phyloP scores from a whole-genome alignment of 2,329 filamentous ascomycete species.

The Clarireedia hainanense region DNA sequence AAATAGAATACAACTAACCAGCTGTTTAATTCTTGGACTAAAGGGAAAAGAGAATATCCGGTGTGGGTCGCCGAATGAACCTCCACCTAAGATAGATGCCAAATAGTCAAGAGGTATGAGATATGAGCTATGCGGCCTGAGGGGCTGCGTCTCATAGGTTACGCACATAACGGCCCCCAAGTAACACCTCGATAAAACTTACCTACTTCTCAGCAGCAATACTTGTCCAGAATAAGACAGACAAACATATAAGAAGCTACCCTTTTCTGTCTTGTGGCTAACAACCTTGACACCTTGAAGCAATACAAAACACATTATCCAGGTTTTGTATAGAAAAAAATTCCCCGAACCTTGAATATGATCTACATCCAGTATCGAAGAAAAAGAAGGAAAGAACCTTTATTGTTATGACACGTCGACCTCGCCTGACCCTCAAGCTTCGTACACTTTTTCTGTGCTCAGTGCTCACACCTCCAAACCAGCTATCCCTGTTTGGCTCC shows the following conservation, averaged over 20 bases:
- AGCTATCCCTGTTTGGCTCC: neutral
- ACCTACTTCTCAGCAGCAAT: neutral
- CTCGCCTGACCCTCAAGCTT: too few relatives aligned
- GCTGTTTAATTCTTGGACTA: neutral
- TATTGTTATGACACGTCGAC: conserved; percentile 1
- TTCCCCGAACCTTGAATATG: neutral
- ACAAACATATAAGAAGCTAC: neutral
- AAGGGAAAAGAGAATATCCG: too few relatives aligned
- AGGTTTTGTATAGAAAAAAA: neutral
- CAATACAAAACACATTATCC: neutral
- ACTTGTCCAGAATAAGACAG: neutral
- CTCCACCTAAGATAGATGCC: too few relatives aligned
- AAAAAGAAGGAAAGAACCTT: neutral
- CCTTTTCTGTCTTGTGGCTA: neutral
- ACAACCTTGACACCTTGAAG: neutral
- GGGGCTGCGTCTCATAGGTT: too few relatives aligned
- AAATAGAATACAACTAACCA: neutral
- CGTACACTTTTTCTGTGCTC: neutral
- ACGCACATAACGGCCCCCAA: too few relatives aligned
- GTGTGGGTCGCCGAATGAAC: too few relatives aligned
- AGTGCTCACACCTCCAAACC: neutral
- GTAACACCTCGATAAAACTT: too few relatives aligned
- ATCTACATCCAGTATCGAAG: neutral
- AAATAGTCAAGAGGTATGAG: too few relatives aligned
- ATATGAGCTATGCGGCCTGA: too few relatives aligned